Evolutionary conservation across 2,329 filamentous ascomycete species (phyloP).

Genomic region (Massarina eburnea): DNA sequence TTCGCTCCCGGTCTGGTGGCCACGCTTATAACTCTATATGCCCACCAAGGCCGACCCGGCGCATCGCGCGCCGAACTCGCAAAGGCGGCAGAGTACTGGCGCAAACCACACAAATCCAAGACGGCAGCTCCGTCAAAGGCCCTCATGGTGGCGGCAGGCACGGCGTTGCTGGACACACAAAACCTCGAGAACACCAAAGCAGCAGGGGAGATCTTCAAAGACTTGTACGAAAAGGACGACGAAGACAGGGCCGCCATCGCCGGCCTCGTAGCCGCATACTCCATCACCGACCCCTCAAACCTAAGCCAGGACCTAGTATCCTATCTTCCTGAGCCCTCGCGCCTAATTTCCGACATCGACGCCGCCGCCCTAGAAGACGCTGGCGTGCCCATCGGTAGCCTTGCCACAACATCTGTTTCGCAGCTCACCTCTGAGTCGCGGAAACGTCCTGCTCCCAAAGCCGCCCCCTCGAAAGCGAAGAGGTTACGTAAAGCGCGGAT

Average conservation of each 20-base stretch:
- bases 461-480: slow-evolving; percentile 56
- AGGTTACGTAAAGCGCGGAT: slow-evolving; percentile 62
- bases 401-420: slow-evolving; percentile 36
- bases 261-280: slow-evolving; percentile 82
- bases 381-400: slow-evolving; percentile 59
- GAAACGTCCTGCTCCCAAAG: slow-evolving; percentile 45
- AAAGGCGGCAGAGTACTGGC: slow-evolving; percentile 82
- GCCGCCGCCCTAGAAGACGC: slow-evolving; percentile 63
- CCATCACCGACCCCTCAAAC: slow-evolving; percentile 60
- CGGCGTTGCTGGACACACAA: slow-evolving; percentile 76
- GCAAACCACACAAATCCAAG: slow-evolving; percentile 56
- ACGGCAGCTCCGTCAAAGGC: slow-evolving; percentile 50
- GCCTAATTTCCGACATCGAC: slow-evolving; percentile 63
- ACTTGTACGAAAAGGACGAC: slow-evolving; percentile 66
- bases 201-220: slow-evolving; percentile 78
- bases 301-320: slow-evolving; percentile 56
- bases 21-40: slow-evolving; percentile 76
- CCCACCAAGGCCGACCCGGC: slow-evolving; percentile 69
- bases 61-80: slow-evolving; percentile 73
- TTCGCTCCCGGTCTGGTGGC: slow-evolving; percentile 85
- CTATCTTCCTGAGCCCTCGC: slow-evolving; percentile 63
- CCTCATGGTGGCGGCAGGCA: slow-evolving; percentile 74
- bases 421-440: slow-evolving; percentile 35
- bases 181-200: slow-evolving; percentile 66
- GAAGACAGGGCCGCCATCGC: slow-evolving; percentile 71